A percentile compares a stretch with the other conserved stretches of the same genome.
Evolutionary conservation across 768 basidiomycete species (phyloP).

Genomic region (Lactarius trivialis): DNA sequence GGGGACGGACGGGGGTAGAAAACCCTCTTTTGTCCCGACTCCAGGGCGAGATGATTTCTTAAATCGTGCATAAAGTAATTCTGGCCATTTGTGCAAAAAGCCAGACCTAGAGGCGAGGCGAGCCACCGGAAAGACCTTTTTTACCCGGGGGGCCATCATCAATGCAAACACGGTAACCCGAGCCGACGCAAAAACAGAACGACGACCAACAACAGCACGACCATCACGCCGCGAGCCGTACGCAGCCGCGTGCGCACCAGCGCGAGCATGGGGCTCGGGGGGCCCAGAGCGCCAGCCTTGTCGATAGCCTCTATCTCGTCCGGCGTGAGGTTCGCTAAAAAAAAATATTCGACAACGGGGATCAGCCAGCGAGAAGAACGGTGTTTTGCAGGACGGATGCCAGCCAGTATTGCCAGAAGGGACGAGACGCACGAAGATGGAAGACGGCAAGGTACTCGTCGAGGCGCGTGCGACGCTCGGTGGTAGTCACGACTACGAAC

Average conservation of each 20-base stretch:
- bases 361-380: too few relatives aligned
- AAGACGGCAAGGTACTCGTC: neutral
- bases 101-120: too few relatives aligned
- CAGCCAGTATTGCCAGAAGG: too few relatives aligned
- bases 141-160: neutral
- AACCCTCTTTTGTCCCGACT: too few relatives aligned
- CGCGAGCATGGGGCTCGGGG: slow-evolving; percentile 26
- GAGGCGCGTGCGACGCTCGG: neutral
- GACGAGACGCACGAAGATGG: slow-evolving; percentile 14
- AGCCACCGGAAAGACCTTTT: too few relatives aligned
- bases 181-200: neutral
- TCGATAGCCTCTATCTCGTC: slow-evolving; percentile 62
- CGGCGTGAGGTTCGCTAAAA: slow-evolving; percentile 43
- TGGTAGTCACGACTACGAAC: slow-evolving; percentile 54
- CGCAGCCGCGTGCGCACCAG: neutral
- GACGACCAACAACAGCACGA: neutral
- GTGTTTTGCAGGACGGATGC: too few relatives aligned
- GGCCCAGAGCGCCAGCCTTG: slow-evolving; percentile 49
- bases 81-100: neutral
- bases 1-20: too few relatives aligned
- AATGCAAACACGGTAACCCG: neutral
- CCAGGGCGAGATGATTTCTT: too few relatives aligned
- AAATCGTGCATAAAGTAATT: too few relatives aligned
- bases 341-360: too few relatives aligned
- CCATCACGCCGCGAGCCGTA: neutral